Evolutionary conservation across 179 eudicot genomes (phyloP).

Genomic region (Silene vulgaris): DNA sequence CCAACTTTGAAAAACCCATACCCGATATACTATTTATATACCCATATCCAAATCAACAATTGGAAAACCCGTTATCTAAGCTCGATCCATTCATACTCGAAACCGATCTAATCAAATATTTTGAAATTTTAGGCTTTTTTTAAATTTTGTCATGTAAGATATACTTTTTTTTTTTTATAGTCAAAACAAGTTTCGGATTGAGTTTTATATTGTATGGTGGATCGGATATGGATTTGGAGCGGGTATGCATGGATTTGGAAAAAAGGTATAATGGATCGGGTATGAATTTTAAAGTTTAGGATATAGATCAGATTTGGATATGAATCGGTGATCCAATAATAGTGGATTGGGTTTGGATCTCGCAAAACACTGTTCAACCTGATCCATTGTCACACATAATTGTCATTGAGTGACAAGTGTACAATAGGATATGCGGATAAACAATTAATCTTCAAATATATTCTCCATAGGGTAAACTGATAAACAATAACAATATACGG

Average conservation of each 20-base stretch:
- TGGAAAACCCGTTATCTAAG: background rate
- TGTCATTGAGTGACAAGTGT: too few relatives aligned
- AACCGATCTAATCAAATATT: background rate
- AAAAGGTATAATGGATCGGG: background rate
- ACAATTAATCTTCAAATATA: too few relatives aligned
- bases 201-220: background rate
- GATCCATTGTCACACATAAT: too few relatives aligned
- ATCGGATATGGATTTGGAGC: background rate
- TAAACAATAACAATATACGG: too few relatives aligned
- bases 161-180: background rate
- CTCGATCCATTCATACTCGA: background rate
- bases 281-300: background rate
- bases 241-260: too few relatives aligned
- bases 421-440: too few relatives aligned
- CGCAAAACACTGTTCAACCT: too few relatives aligned
- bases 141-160: too few relatives aligned
- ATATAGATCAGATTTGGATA: too few relatives aligned
- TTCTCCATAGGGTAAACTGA: too few relatives aligned
- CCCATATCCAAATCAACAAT: background rate
- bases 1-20: background rate
- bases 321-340: too few relatives aligned
- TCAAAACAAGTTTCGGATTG: background rate
- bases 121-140: background rate
- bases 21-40: background rate
- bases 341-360: too few relatives aligned